phyloP scores from a whole-genome alignment of 2,329 filamentous ascomycete species.

The Diplodia seriata region DNA sequence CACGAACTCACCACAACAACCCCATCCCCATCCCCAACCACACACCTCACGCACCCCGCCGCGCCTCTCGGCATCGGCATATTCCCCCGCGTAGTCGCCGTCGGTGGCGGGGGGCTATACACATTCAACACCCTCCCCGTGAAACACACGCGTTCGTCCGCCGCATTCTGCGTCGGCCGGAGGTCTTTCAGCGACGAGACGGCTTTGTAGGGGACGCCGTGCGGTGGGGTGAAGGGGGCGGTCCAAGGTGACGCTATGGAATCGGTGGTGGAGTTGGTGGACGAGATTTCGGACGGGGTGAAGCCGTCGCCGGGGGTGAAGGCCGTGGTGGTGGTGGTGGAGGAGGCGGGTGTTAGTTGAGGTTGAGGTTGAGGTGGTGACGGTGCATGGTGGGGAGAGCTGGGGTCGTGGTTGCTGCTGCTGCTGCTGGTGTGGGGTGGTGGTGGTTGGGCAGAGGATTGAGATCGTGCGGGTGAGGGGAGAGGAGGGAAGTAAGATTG shows the following conservation, averaged over 20 bases:
- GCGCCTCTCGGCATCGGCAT: constrained; percentile 54
- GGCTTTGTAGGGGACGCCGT: constrained; percentile 51
- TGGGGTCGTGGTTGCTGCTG: not conserved
- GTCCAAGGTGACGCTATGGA: not conserved
- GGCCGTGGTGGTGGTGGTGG: not conserved
- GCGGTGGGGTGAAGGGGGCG: constrained; percentile 1
- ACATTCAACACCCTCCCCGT: constrained; percentile 65
- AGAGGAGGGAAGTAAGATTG: constrained; percentile 52
- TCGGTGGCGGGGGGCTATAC: constrained; percentile 46
- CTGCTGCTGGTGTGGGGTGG: too few species aligned
- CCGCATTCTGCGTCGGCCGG: constrained; percentile 49
- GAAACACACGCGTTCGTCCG: constrained; percentile 58
- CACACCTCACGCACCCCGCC: constrained; percentile 60
- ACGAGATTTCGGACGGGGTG: constrained; percentile 52
- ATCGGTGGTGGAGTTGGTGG: not conserved
- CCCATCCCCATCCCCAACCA: constrained; percentile 63
- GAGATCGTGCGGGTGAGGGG: not conserved
- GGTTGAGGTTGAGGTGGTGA: constrained; percentile 33
- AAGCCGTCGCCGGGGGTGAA: constrained; percentile 59
- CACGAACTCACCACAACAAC: constrained; percentile 56
- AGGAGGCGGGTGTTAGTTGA: constrained; percentile 29
- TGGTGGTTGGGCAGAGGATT: not conserved
- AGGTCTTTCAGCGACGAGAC: constrained; percentile 56
- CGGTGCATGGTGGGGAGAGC: not conserved
- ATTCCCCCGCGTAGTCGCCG: constrained; percentile 48